Percentiles rank a stretch among this genome's conserved stretches.
These are phyloP conservation scores for Periconia macrospinosa DNA, from an alignment of 2,329 filamentous ascomycete genomes.

Conservation along the genomic window DNA sequence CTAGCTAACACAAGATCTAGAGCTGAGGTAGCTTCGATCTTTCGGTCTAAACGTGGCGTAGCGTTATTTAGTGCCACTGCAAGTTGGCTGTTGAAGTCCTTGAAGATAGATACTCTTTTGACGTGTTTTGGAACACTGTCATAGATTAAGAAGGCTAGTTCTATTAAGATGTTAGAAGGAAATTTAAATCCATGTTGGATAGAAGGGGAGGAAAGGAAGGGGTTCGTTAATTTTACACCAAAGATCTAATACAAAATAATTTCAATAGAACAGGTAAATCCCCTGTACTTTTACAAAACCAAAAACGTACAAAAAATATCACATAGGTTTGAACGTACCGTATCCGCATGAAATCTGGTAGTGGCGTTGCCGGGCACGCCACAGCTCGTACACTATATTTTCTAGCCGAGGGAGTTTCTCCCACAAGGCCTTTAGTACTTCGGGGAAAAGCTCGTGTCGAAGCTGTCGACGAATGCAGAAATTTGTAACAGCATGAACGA, in stretches of 20 bases:
- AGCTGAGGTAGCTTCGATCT: constrained; percentile 17
- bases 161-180: constrained; percentile 21
- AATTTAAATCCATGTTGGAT: constrained; percentile 14
- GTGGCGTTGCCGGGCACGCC: constrained; percentile 12
- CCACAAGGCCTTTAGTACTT: constrained; percentile 18
- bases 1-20: constrained; percentile 16
- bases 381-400: constrained; percentile 22
- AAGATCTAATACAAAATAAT: too few relatives aligned
- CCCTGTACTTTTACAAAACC: too few relatives aligned
- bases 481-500: constrained; percentile 20
- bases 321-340: too few relatives aligned
- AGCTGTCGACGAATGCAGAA: constrained; percentile 22
- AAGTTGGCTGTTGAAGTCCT: constrained; percentile 22
- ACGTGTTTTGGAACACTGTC: constrained; percentile 19
- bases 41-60: constrained; percentile 12
- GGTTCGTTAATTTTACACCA: too few relatives aligned
- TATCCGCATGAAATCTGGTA: too few relatives aligned
- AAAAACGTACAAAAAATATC: too few relatives aligned
- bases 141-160: constrained; percentile 18
- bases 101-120: constrained; percentile 23
- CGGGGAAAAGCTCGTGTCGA: constrained; percentile 18
- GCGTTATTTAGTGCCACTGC: constrained; percentile 18
- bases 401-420: constrained; percentile 22
- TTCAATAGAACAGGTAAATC: too few relatives aligned
- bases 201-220: constrained; percentile 1